A percentile compares a stretch with the other conserved stretches of the same genome.
Evolutionary conservation across 106 monocot species (phyloP).

Genomic region (Allium fistulosum): DNA sequence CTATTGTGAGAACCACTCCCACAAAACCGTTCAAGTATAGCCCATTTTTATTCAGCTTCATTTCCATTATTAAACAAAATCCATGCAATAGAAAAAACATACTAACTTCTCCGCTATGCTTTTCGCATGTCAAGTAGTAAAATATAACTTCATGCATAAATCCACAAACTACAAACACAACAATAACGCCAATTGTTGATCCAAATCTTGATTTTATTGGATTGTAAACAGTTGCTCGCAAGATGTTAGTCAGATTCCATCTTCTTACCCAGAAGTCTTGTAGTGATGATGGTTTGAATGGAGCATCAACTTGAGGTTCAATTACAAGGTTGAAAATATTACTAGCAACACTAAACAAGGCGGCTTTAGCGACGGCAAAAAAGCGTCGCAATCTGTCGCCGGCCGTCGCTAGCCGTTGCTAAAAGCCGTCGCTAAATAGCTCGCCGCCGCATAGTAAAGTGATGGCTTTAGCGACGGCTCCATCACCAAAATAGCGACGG

Average conservation of each 20-base stretch:
- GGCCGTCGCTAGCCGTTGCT: no score
- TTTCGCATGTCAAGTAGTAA: conserved; percentile 16
- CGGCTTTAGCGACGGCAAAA: no score
- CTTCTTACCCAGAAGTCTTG: conserved; percentile 58
- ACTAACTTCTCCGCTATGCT: conserved; percentile 25
- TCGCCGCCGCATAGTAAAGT: no score
- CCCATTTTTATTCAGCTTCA: conserved; percentile 2
- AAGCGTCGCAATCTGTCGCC: no score
- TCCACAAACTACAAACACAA: conserved; percentile 39
- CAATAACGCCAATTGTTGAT: conserved; percentile 3
- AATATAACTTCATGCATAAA: conserved; percentile 51
- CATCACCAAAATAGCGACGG: no score
- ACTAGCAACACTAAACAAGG: conserved; percentile 4
- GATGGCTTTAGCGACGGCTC: no score
- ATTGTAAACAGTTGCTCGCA: conserved; percentile 41
- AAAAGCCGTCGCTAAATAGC: no score
- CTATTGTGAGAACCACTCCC: conserved; percentile 22
- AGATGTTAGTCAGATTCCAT: conserved; percentile 55
- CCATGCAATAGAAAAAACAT: conserved; percentile 48
- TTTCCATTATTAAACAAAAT: conserved; percentile 18
- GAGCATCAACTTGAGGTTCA: conserved; percentile 47
- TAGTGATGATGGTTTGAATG: conserved; percentile 29
- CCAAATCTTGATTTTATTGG: conserved; percentile 26
- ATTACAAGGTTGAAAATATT: conserved; percentile 24
- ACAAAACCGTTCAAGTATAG: conserved; percentile 6